phyloP scores from a whole-genome alignment of 2,329 filamentous ascomycete species.

The Fusarium pininemorale region DNA sequence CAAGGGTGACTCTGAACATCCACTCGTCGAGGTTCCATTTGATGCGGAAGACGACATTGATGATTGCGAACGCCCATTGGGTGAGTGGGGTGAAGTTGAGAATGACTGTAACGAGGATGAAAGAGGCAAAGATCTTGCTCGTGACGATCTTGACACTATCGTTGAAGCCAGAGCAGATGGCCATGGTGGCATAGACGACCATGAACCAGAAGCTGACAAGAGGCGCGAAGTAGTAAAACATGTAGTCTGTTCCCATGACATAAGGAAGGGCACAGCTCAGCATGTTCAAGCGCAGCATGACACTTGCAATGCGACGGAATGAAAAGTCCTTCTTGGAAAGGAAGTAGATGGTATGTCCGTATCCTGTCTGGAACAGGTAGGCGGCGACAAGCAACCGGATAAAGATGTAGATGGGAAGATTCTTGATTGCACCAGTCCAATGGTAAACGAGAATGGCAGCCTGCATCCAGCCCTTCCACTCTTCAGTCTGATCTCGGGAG shows the following conservation, averaged over 20 bases:
- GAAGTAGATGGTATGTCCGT: constrained; percentile 69
- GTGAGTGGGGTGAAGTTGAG: constrained; percentile 24
- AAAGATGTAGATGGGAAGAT: constrained; percentile 62
- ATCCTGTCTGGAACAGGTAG: constrained; percentile 71
- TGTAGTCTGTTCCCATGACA: constrained; percentile 63
- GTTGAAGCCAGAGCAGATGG: constrained; percentile 54
- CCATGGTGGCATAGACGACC: constrained; percentile 63
- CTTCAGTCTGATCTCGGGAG: constrained; percentile 65
- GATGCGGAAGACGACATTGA: constrained; percentile 56
- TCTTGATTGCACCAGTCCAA: constrained; percentile 61
- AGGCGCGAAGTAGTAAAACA: constrained; percentile 66
- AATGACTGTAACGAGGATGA: constrained; percentile 50
- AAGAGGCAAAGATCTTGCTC: constrained; percentile 56
- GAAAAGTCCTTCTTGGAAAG: constrained; percentile 66
- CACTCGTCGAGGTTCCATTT: constrained; percentile 59
- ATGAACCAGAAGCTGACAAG: constrained; percentile 71
- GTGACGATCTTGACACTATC: constrained; percentile 53
- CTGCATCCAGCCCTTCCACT: constrained; percentile 75
- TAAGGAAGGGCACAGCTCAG: constrained; percentile 63
- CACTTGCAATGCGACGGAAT: constrained; percentile 57
- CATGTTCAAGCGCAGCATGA: constrained; percentile 67
- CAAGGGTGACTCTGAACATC: constrained; percentile 60
- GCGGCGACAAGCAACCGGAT: constrained; percentile 63
- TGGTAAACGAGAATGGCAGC: constrained; percentile 62
- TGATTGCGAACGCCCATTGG: constrained; percentile 39